Percentiles rank a stretch among this genome's conserved stretches.
These are phyloP conservation scores for Talaromyces sp. DNA, from an alignment of 2,329 filamentous ascomycete genomes.

Conservation along the genomic window DNA sequence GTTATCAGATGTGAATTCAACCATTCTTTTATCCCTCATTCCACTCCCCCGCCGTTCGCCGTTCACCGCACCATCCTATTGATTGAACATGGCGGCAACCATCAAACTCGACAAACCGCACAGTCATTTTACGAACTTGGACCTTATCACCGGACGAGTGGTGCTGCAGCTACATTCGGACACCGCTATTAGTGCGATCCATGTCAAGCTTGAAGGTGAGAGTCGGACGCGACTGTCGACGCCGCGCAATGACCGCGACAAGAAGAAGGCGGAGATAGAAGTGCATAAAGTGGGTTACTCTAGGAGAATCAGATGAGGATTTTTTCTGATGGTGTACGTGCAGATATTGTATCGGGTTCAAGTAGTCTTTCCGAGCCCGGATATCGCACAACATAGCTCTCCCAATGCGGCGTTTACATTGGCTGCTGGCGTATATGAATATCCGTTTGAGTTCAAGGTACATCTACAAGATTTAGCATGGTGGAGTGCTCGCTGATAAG, in stretches of 20 bases:
- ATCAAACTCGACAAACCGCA: slow-evolving; percentile 44
- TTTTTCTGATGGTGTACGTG: background rate
- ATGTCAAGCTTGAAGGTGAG: slow-evolving; percentile 50
- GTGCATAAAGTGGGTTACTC: slow-evolving; percentile 45
- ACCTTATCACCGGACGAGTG: slow-evolving; percentile 46
- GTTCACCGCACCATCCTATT: background rate
- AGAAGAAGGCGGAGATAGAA: slow-evolving; percentile 48
- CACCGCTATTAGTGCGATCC: slow-evolving; percentile 44
- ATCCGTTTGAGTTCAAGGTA: slow-evolving; percentile 51
- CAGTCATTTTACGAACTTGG: slow-evolving; percentile 49
- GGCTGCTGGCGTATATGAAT: slow-evolving; percentile 45
- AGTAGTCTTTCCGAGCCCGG: slow-evolving; percentile 46
- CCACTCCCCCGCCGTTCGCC: background rate
- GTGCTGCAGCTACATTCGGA: slow-evolving; percentile 42
- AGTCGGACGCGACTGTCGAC: slow-evolving; percentile 45
- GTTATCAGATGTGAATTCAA: background rate
- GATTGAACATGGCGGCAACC: slow-evolving; percentile 41
- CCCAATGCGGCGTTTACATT: slow-evolving; percentile 43
- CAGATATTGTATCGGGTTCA: slow-evolving; percentile 49
- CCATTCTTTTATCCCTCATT: background rate
- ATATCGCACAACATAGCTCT: slow-evolving; percentile 36
- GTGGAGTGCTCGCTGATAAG: background rate
- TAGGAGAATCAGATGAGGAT: background rate
- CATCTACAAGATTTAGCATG: background rate
- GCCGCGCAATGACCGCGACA: slow-evolving; percentile 41